These are phyloP conservation scores for Pulveroboletus sp. DNA, from an alignment of 768 basidiomycete species.

Conservation along the genomic window DNA sequence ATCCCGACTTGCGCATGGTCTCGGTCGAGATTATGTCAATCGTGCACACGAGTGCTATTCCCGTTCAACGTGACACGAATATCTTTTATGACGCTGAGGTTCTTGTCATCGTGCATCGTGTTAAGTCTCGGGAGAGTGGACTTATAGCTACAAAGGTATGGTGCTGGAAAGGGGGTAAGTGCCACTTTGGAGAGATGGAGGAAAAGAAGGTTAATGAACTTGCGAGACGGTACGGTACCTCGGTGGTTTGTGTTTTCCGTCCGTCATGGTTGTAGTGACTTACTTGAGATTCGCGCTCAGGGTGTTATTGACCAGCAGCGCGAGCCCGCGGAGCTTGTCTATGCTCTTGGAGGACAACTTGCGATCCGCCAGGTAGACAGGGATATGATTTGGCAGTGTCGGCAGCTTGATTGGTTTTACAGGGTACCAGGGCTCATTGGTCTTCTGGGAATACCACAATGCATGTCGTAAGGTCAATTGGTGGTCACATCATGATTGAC, in stretches of 20 bases:
- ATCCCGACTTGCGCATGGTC: constrained; percentile 46
- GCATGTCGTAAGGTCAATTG: constrained; percentile 59
- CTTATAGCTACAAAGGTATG: constrained; percentile 68
- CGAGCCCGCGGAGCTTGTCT: constrained; percentile 61
- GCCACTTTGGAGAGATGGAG: constrained; percentile 53
- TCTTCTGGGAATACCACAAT: constrained; percentile 75
- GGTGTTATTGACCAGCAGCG: constrained; percentile 49
- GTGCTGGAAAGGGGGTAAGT: constrained; percentile 67
- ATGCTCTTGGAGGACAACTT: constrained; percentile 63
- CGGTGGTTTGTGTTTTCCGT: constrained; percentile 40
- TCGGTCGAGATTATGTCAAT: constrained; percentile 73
- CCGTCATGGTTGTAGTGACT: not conserved
- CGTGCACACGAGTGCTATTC: constrained; percentile 43
- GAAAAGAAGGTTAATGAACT: constrained; percentile 65
- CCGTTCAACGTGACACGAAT: constrained; percentile 41
- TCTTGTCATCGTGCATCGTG: constrained; percentile 63
- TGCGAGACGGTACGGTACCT: constrained; percentile 67
- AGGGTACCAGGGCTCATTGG: constrained; percentile 76
- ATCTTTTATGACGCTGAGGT: constrained; percentile 75
- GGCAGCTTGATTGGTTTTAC: constrained; percentile 3
- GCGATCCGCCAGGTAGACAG: constrained; percentile 64
- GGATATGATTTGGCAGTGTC: not conserved
- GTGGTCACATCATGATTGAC: constrained; percentile 56
- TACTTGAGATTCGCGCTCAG: constrained; percentile 13
- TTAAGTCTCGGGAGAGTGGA: constrained; percentile 59